A percentile compares a stretch with the other conserved stretches of the same genome.
These are phyloP conservation scores for Lophiostoma macrostomum DNA, from an alignment of 495 filamentous ascomycete genomes.

Conservation along the genomic window DNA sequence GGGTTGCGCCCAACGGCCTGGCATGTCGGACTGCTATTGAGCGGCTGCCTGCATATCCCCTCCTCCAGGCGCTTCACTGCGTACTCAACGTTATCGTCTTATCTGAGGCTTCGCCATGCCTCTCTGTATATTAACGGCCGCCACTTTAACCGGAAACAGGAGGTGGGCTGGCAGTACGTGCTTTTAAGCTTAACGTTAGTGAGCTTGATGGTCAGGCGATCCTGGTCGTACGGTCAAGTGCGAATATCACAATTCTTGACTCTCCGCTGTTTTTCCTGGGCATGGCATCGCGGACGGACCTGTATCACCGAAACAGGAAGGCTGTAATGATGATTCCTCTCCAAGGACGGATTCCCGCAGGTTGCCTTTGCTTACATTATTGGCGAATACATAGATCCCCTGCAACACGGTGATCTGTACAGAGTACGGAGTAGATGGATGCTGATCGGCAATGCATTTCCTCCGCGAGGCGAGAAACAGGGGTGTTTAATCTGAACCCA, in stretches of 20 bases:
- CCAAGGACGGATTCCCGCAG: not conserved
- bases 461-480: conserved; percentile 3
- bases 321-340: conserved; percentile 17
- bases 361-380: conserved; percentile 1
- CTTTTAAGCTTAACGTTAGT: conserved; percentile 30
- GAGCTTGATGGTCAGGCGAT: conserved; percentile 17
- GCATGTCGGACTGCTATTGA: too few relatives aligned
- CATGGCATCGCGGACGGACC: conserved; percentile 6
- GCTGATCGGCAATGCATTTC: too few relatives aligned
- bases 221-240: not conserved
- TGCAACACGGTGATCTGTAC: not conserved
- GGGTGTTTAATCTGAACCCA: conserved; percentile 13
- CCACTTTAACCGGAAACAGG: conserved; percentile 15
- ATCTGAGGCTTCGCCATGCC: conserved; percentile 9
- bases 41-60: too few relatives aligned
- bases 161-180: conserved; percentile 18
- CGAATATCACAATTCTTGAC: too few relatives aligned
- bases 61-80: too few relatives aligned
- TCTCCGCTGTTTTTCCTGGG: not conserved
- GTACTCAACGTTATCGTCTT: conserved; percentile 17
- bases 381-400: not conserved
- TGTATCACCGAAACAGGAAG: conserved; percentile 13
- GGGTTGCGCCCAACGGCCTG: too few relatives aligned
- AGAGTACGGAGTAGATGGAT: too few relatives aligned
- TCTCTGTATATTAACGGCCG: conserved; percentile 18